These are phyloP conservation scores for Thraustotheca clavata DNA, from an alignment of 352 stramenopile genomes.

Conservation along the genomic window DNA sequence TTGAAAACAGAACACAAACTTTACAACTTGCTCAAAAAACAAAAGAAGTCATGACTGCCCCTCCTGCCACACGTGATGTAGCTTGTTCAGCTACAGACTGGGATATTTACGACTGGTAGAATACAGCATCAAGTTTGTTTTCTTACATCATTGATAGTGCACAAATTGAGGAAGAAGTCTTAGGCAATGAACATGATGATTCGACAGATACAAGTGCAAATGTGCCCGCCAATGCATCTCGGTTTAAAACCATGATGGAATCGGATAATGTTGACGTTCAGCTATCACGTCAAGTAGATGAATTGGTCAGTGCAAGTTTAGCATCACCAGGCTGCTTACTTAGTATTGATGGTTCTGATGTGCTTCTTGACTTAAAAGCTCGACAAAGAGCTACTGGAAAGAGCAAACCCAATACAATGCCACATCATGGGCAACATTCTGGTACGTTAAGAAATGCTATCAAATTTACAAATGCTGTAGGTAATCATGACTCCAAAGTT, in stretches of 20 bases:
- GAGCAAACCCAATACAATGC: constrained; percentile 21
- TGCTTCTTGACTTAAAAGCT: constrained; percentile 55
- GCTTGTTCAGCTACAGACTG: constrained; percentile 69
- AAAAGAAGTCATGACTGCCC: constrained; percentile 77
- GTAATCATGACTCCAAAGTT: not conserved
- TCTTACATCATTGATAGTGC: not conserved
- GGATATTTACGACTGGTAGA: constrained; percentile 77
- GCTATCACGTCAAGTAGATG: constrained; percentile 62
- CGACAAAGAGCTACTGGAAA: constrained; percentile 35
- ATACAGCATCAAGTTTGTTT: not conserved
- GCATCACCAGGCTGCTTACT: constrained; percentile 70
- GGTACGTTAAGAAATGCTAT: too few relatives aligned
- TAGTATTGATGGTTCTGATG: constrained; percentile 59
- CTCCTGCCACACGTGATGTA: constrained; percentile 60
- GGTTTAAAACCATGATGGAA: constrained; percentile 20
- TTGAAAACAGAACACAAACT: constrained; percentile 54
- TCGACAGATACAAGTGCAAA: too few relatives aligned
- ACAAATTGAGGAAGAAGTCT: constrained; percentile 21
- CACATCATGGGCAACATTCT: constrained; percentile 22
- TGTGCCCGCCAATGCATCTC: too few relatives aligned
- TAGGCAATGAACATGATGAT: constrained; percentile 28
- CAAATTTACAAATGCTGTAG: too few relatives aligned
- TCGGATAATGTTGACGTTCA: constrained; percentile 36
- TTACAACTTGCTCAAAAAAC: constrained; percentile 66
- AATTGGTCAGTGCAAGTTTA: constrained; percentile 66